phyloP scores from a whole-genome alignment of 1,284 basidiomycete genomes.

The Mycena sp. region DNA sequence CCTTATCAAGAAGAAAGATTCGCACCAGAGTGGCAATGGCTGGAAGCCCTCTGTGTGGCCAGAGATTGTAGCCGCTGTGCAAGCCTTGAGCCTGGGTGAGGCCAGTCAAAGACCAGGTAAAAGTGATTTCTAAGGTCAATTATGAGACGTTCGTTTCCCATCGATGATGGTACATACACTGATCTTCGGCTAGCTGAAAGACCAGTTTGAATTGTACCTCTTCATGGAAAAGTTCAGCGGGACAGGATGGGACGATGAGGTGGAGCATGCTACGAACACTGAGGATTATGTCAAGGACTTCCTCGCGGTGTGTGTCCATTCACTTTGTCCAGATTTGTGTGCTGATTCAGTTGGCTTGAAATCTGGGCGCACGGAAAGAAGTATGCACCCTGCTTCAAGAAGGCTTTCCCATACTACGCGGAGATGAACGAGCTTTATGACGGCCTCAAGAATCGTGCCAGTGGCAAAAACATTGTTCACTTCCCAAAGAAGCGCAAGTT shows the following conservation, averaged over 20 bases:
- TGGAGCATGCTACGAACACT: background rate
- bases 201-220: background rate
- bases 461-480: background rate
- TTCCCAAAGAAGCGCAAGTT: background rate
- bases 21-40: slow-evolving; percentile 6
- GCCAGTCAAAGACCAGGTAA: background rate
- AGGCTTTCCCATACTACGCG: background rate
- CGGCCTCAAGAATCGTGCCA: no score
- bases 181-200: background rate
- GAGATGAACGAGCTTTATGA: background rate
- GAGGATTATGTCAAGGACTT: background rate
- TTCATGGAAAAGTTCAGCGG: background rate
- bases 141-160: background rate
- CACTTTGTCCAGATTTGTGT: background rate
- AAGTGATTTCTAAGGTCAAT: background rate
- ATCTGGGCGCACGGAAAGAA: background rate
- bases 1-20: background rate
- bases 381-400: background rate
- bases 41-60: slow-evolving; percentile 11
- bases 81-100: background rate
- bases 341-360: background rate
- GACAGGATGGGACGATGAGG: slow-evolving; percentile 1
- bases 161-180: background rate
- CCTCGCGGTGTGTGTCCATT: background rate
- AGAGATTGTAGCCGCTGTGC: background rate